Evolutionary conservation across 2,329 filamentous ascomycete genomes (phyloP), one percentile per base, ranked within the genome.

Genomic region (Pseudopithomyces maydicus): DNA sequence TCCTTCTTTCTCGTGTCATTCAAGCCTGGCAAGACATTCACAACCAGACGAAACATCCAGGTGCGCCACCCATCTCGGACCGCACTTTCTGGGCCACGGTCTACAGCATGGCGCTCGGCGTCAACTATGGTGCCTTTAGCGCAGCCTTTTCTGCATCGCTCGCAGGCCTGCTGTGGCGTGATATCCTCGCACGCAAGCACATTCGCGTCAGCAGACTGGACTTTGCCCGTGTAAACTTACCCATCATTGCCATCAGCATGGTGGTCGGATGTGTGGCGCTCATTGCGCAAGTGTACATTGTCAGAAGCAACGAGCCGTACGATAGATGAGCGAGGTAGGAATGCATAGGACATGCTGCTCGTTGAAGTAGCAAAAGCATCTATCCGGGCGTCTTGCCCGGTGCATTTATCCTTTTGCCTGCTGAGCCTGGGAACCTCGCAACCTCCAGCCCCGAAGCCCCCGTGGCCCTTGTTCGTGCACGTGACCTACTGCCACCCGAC

Each of bases 61-160:
- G 74, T 0, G 74, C 71, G 1, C 72, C 80, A 1, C 73, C 80
- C 0, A 88, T 91, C 48, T 83, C 78, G 12, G 77, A 90, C 42
- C 82, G 88, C 3, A 89, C 84, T 0, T 90, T 90, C 69, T 91
- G 88, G 88, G 89, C 84, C 0, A 89, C 88, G 0, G 84, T 91
- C 0, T 91, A 91, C 72, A 85, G 84, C 71, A 90, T 91, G 87
- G 89, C 89, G 0, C 76, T 92, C 0, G 88, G 88, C 2, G 87
- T 91, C 58, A 91, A 92, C 71, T 91, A 87, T 56, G 89, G 89
- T 3, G 89, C 89, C 0, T 91, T 91, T 68, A 90, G 88, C 68
- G 85, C 85, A 0, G 87, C 88, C 0, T 90, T 92, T 64, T 90
- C 87, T 61, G 89, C 88, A 0, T 90, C 88, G 0, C 74, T 91